Conservation (phyloP, 2,329 filamentous ascomycete species). For the Esteya vermicola region DNA sequence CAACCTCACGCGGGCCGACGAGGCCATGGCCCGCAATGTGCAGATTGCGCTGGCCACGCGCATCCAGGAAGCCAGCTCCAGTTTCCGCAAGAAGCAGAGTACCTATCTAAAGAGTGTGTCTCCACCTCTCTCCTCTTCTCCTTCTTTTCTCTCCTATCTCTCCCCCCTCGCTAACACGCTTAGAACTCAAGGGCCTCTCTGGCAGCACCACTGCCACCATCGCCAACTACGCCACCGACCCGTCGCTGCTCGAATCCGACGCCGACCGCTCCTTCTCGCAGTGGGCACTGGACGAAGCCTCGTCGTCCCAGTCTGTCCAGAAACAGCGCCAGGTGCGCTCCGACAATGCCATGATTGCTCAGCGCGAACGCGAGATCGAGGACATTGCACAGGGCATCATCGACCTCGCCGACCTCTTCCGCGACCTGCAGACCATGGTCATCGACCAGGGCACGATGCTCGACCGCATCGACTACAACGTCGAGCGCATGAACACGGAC, state of each 20-base stretch:
- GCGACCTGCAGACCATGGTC: conserved; percentile 90
- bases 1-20: conserved; percentile 66
- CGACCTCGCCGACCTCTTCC: conserved; percentile 90
- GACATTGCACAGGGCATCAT: conserved; percentile 98
- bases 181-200: conserved; percentile 63
- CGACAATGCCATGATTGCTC: conserved; percentile 73
- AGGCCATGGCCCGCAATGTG: conserved; percentile 92
- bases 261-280: conserved; percentile 87
- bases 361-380: conserved; percentile 92
- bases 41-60: conserved; percentile 79
- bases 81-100: conserved; percentile 94
- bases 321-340: conserved; percentile 48
- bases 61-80: conserved; percentile 82
- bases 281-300: conserved; percentile 69
- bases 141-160: not conserved
- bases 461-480: conserved; percentile 94
- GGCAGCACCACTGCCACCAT: conserved; percentile 9
- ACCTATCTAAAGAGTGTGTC: conserved; percentile 78
- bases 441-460: conserved; percentile 85
- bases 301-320: conserved; percentile 49
- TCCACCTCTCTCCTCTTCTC: no score
- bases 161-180: conserved; percentile 10
- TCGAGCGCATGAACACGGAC: conserved; percentile 86
- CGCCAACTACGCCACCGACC: conserved; percentile 44
- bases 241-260: conserved; percentile 83